phyloP scores from a whole-genome alignment of 768 basidiomycete genomes.

The Nidularia sp. region DNA sequence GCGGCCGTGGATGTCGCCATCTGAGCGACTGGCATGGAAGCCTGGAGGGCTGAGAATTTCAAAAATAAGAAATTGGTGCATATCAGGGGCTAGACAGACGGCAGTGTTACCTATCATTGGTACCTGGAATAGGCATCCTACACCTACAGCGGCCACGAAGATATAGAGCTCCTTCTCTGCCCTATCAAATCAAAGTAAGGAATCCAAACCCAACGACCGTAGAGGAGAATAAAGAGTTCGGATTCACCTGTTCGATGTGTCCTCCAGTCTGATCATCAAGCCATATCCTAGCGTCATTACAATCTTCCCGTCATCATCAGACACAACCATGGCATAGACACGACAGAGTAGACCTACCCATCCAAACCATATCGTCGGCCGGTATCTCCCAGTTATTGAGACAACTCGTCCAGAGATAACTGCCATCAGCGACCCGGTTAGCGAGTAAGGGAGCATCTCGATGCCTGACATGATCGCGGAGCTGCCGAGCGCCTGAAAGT shows the following conservation, averaged over 20 bases:
- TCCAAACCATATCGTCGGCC: neutral
- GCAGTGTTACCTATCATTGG: slow-evolving; percentile 1
- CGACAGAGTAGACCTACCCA: neutral
- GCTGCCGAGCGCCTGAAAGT: neutral
- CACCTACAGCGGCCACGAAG: slow-evolving; percentile 60
- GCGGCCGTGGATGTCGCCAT: slow-evolving; percentile 80
- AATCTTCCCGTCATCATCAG: no score
- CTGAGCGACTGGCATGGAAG: slow-evolving; percentile 82
- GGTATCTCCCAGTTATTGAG: neutral
- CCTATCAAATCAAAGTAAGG: slow-evolving; percentile 22
- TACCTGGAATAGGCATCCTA: slow-evolving; percentile 64
- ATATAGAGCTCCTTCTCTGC: slow-evolving; percentile 62
- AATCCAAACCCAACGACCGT: neutral
- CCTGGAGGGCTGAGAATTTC: slow-evolving; percentile 73
- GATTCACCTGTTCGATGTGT: no score
- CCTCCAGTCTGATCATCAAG: no score
- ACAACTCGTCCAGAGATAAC: neutral
- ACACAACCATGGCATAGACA: no score
- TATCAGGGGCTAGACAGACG: no score
- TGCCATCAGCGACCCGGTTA: neutral
- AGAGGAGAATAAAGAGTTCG: no score
- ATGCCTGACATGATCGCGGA: neutral
- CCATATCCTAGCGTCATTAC: no score
- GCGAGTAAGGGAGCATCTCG: neutral
- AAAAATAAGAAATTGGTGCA: slow-evolving; percentile 24